phyloP scores from a whole-genome alignment of 768 basidiomycete genomes.

The Podaxis sp. region DNA sequence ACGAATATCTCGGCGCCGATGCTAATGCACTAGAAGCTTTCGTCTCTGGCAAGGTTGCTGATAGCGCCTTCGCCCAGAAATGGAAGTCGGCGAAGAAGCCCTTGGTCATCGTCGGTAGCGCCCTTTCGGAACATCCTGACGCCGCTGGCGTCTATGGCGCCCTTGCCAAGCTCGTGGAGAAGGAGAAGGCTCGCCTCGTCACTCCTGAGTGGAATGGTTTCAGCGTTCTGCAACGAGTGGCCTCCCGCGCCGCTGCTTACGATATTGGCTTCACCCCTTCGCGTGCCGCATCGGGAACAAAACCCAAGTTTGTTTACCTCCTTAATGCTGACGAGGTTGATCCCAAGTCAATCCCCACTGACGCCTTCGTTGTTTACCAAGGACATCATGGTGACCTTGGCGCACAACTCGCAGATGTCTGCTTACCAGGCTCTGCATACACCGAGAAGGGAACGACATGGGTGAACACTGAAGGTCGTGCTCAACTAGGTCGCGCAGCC shows the following conservation, averaged over 20 bases:
- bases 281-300: slow-evolving; percentile 65
- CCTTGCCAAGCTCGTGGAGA: slow-evolving; percentile 76
- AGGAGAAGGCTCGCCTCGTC: slow-evolving; percentile 70
- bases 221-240: slow-evolving; percentile 85
- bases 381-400: slow-evolving; percentile 98
- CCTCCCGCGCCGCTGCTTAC: slow-evolving; percentile 91
- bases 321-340: slow-evolving; percentile 95
- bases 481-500: slow-evolving; percentile 87
- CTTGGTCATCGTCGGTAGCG: slow-evolving; percentile 90
- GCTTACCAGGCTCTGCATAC: slow-evolving; percentile 89
- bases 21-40: slow-evolving; percentile 77
- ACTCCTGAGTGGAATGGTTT: slow-evolving; percentile 96
- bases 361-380: slow-evolving; percentile 98
- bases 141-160: slow-evolving; percentile 74
- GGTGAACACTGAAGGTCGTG: slow-evolving; percentile 95
- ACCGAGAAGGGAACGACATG: slow-evolving; percentile 89
- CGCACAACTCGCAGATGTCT: slow-evolving; percentile 96
- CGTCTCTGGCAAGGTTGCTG: slow-evolving; percentile 56
- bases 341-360: slow-evolving; percentile 80
- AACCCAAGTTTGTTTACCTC: slow-evolving; percentile 95
- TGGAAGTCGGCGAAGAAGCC: slow-evolving; percentile 90
- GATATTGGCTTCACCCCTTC: slow-evolving; percentile 94
- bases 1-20: slow-evolving; percentile 83
- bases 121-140: slow-evolving; percentile 81
- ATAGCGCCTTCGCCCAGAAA: slow-evolving; percentile 72